Evolutionary conservation across 129 eudicot species (phyloP).

Genomic region (Flaveria ramosissima): DNA sequence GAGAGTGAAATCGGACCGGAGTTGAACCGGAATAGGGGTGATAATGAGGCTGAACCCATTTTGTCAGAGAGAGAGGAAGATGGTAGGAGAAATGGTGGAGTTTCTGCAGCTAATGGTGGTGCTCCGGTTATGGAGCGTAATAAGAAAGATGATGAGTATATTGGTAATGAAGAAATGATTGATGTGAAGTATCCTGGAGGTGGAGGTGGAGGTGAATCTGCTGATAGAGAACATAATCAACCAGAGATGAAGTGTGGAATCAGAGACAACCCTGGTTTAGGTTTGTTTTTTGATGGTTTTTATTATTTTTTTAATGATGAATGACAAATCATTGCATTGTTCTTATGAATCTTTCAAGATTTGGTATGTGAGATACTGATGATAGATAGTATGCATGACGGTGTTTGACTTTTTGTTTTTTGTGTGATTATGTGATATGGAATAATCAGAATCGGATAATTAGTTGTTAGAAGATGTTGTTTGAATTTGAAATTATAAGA

Average conservation of each 20-base stretch:
- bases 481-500: background rate
- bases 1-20: slow-evolving; percentile 66
- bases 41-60: slow-evolving; percentile 42
- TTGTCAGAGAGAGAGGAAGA: slow-evolving; percentile 37
- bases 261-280: slow-evolving; percentile 83
- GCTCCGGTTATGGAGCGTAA: too few relatives aligned
- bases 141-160: slow-evolving; percentile 49
- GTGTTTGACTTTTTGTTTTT: background rate
- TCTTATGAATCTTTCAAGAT: background rate
- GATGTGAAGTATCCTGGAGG: slow-evolving; percentile 51
- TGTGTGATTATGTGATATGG: background rate
- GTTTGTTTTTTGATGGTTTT: slow-evolving; percentile 41
- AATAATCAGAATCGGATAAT: too few relatives aligned
- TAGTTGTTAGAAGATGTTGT: background rate
- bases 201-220: slow-evolving; percentile 56
- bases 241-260: slow-evolving; percentile 65
- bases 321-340: background rate
- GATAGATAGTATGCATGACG: too few relatives aligned
- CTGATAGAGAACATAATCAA: slow-evolving; percentile 42
- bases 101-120: too few relatives aligned
- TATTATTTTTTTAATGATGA: background rate
- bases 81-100: slow-evolving; percentile 29
- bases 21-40: slow-evolving; percentile 28
- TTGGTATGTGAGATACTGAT: background rate
- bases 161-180: slow-evolving; percentile 21